These are phyloP conservation scores for Mycena sanguinolenta DNA, from an alignment of 768 basidiomycete species.

Conservation along the genomic window DNA sequence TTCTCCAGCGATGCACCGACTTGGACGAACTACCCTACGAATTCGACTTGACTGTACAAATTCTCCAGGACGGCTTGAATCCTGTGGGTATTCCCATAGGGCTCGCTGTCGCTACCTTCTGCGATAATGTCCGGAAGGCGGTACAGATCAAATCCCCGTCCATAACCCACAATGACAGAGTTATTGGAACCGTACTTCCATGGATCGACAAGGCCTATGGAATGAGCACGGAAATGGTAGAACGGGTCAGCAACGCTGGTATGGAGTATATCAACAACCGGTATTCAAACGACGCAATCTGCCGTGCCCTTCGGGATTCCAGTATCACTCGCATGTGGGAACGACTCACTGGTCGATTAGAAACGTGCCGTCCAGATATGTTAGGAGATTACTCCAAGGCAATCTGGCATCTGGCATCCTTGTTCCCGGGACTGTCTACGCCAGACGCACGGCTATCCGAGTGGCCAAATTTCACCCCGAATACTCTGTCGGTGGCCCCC, in stretches of 20 bases:
- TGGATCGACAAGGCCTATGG: slow-evolving; percentile 23
- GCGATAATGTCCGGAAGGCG: slow-evolving; percentile 29
- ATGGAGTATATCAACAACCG: slow-evolving; percentile 34
- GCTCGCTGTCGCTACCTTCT: slow-evolving; percentile 16
- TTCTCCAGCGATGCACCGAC: slow-evolving; percentile 27
- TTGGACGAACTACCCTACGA: slow-evolving; percentile 27
- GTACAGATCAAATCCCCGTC: background rate
- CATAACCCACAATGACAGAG: slow-evolving; percentile 30
- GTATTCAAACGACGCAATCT: slow-evolving; percentile 25
- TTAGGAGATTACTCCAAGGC: slow-evolving; percentile 26
- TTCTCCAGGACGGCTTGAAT: slow-evolving; percentile 4
- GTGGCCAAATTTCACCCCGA: slow-evolving; percentile 24
- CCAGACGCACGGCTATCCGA: slow-evolving; percentile 10
- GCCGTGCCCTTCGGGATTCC: slow-evolving; percentile 32
- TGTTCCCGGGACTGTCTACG: slow-evolving; percentile 30
- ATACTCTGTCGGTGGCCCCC: slow-evolving; percentile 26
- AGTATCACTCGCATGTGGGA: slow-evolving; percentile 30
- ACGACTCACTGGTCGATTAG: slow-evolving; percentile 22
- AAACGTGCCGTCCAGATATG: slow-evolving; percentile 24
- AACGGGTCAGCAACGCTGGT: slow-evolving; percentile 25
- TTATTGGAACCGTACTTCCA: slow-evolving; percentile 32
- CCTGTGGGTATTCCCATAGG: slow-evolving; percentile 26
- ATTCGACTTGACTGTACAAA: slow-evolving; percentile 29
- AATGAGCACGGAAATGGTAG: slow-evolving; percentile 1
- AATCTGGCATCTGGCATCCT: slow-evolving; percentile 30